Conservation (phyloP, 73 alveolate genomes). For the Uronychia setigera region DNA sequence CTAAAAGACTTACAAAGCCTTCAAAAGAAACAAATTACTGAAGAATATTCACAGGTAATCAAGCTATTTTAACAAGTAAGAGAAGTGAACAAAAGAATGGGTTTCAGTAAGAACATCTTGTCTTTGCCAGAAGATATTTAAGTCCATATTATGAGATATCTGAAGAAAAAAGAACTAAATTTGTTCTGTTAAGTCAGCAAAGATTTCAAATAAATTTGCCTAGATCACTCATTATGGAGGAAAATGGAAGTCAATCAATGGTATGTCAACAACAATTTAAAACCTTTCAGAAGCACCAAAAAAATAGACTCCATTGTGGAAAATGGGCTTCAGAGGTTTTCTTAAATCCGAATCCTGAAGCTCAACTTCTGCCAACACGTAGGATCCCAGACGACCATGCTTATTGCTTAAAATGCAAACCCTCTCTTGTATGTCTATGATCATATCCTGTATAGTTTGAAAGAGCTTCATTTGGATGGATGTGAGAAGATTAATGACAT, state of each 20-base stretch:
- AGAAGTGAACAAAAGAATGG: constrained; percentile 6
- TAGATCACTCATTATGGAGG: constrained; percentile 50
- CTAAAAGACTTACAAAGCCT: constrained; percentile 7
- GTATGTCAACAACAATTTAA: constrained; percentile 8
- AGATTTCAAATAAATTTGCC: constrained; percentile 4
- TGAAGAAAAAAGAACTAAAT: constrained; percentile 24
- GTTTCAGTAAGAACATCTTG: constrained; percentile 32
- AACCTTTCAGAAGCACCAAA: not conserved
- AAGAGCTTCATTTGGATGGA: constrained; percentile 66
- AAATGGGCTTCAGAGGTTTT: constrained; percentile 10
- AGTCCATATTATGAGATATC: constrained; percentile 6
- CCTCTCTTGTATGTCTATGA: constrained; percentile 14
- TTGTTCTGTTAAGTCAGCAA: constrained; percentile 8
- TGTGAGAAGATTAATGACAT: constrained; percentile 64
- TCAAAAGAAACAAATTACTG: not conserved
- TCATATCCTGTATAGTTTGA: constrained; percentile 8
- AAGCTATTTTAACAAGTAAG: not conserved
- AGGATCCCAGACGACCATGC: constrained; percentile 23
- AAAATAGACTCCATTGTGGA: not conserved
- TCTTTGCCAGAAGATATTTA: constrained; percentile 33
- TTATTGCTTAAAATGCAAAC: constrained; percentile 57
- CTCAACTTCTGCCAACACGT: constrained; percentile 53
- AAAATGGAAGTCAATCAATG: constrained; percentile 19
- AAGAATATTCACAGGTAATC: not conserved
- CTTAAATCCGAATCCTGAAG: constrained; percentile 28